Evolutionary conservation across 1,284 basidiomycete species (phyloP).

Genomic region (Melampsora americana): DNA sequence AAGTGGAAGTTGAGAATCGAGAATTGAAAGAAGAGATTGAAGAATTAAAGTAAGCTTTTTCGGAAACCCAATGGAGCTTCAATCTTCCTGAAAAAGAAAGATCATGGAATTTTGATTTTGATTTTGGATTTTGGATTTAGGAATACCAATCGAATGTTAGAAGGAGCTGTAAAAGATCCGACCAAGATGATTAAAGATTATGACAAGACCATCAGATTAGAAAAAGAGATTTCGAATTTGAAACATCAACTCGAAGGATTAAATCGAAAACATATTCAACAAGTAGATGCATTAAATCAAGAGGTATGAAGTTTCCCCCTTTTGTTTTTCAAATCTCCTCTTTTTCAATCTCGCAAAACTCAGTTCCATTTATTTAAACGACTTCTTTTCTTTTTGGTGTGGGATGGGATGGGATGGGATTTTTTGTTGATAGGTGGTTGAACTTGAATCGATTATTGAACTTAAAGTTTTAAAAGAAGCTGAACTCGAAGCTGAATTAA

Average conservation of each 20-base stretch:
- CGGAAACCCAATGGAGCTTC: too few species aligned
- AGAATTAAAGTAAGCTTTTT: slow-evolving; percentile 23
- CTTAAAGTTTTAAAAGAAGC: slow-evolving; percentile 9
- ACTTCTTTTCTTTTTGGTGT: too few species aligned
- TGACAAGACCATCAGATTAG: slow-evolving; percentile 1
- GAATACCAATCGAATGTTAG: background rate
- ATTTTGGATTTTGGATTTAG: background rate
- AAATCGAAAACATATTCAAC: slow-evolving; percentile 15
- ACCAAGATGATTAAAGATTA: slow-evolving; percentile 1
- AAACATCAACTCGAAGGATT: background rate
- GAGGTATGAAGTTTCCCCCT: too few species aligned
- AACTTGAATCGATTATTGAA: slow-evolving; percentile 22
- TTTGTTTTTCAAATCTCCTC: too few species aligned
- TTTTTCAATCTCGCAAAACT: too few species aligned
- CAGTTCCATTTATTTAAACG: too few species aligned
- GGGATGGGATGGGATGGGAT: too few species aligned
- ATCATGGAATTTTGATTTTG: background rate
- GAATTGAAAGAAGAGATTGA: slow-evolving; percentile 17
- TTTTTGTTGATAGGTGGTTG: slow-evolving; percentile 17
- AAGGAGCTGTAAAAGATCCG: background rate
- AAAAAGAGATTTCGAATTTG: background rate
- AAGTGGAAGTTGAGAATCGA: slow-evolving; percentile 8
- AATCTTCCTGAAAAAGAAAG: background rate
- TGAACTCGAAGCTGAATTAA: slow-evolving; percentile 8
- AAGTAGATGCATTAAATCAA: slow-evolving; percentile 10